Evolutionary conservation across 495 filamentous ascomycete species (phyloP), one percentile per base, ranked within the genome.

Genomic region (Penicillium macrosclerotiorum): DNA sequence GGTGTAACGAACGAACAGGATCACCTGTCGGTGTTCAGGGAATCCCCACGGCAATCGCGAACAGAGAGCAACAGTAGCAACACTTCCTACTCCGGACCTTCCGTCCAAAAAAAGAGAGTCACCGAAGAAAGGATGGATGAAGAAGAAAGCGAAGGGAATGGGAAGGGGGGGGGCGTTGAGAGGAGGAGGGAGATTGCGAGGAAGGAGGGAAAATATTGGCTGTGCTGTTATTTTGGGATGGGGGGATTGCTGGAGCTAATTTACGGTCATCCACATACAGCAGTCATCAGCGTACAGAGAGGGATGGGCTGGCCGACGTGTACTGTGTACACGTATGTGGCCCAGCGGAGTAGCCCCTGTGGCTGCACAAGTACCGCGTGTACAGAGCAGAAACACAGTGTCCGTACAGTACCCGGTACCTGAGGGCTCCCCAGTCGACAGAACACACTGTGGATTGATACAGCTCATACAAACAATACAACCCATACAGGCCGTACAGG

Each of bases 171-270:
- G 32, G 14, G 37, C 29, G 37, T 16, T 41, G 27, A 16, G 38
- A 30, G 17, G 12, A 26, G 37, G 26, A 41, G 38, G 25, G 25
- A 41, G 38, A 36, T 37, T 24, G 23, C 9, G 31, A 45, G 31
- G 35, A 59, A 67, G 45, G 37, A 39, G 45, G 54, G 57, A 59
- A 60, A 58, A 59, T 57, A 50, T 39, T 27, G 38, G 49, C 49
- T 52, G 59, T 59, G 59, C 37, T 47, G 62, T 69, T 72, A 69
- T 71, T 72, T 72, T 72, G 59, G 65, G 65, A 60, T 53, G 46
- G 51, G 60, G 60, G 37, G 37, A 41, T 42, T 6, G 19, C 14
- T 25, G 3, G 17, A 12, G 6, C 43, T 46, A 37, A 45, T 45
- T 45, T 37, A 43, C 41, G 13, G 24, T 40, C n/a, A 43, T n/a